Conservation (phyloP, 371 early-diverging fungal genomes). For the Mortierella sp. region DNA sequence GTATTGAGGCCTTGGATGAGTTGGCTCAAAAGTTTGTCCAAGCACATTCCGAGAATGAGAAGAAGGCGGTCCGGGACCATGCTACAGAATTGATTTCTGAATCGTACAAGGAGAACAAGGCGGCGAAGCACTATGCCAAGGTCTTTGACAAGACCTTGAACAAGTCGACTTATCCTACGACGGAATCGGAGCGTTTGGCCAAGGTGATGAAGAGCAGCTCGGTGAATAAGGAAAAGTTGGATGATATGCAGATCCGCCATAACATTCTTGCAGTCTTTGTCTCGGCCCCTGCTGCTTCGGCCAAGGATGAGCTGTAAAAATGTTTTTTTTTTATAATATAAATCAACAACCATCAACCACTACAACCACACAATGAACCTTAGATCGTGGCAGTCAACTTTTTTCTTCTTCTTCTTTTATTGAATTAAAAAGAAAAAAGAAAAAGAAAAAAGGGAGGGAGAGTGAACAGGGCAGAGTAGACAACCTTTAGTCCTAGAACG, state of each 20-base stretch:
- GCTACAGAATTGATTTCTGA: conserved; percentile 21
- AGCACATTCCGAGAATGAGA: conserved; percentile 55
- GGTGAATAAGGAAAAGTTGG: conserved; percentile 69
- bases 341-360: no score
- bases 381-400: no score
- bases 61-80: conserved; percentile 34
- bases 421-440: neutral
- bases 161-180: conserved; percentile 67
- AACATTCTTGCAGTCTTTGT: conserved; percentile 79
- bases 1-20: conserved; percentile 73
- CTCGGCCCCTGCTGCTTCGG: conserved; percentile 28
- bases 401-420: neutral
- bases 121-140: conserved; percentile 77
- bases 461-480: no score
- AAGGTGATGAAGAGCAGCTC: conserved; percentile 73
- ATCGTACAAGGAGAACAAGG: conserved; percentile 12
- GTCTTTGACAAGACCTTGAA: conserved; percentile 77
- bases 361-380: no score
- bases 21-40: conserved; percentile 72
- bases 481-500: no score
- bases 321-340: no score
- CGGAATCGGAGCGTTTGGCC: conserved; percentile 75
- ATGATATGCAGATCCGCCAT: conserved; percentile 79
- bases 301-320: conserved; percentile 59
- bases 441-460: conserved; percentile 1